phyloP scores from a whole-genome alignment of 768 basidiomycete species.

The Boletus coccyginus region DNA sequence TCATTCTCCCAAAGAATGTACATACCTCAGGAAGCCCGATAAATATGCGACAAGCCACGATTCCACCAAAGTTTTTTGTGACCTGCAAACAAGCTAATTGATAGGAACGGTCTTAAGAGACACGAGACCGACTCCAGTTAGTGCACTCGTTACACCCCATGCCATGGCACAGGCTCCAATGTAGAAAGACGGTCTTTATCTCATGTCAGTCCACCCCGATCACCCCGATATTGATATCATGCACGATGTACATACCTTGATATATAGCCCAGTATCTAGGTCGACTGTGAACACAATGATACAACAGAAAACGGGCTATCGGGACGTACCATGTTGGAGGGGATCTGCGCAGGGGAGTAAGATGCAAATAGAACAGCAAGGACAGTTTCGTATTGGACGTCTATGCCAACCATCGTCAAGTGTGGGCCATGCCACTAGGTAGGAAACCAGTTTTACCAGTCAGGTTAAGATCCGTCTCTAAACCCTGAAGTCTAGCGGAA shows the following conservation, averaged over 20 bases:
- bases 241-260: slow-evolving; percentile 38
- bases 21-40: slow-evolving; percentile 59
- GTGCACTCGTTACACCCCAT: slow-evolving; percentile 62
- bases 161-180: slow-evolving; percentile 56
- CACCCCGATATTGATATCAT: neutral
- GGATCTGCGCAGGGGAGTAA: slow-evolving; percentile 63
- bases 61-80: slow-evolving; percentile 52
- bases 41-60: slow-evolving; percentile 56
- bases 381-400: slow-evolving; percentile 50
- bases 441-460: slow-evolving; percentile 19
- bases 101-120: neutral
- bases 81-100: slow-evolving; percentile 33
- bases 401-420: slow-evolving; percentile 29
- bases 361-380: slow-evolving; percentile 55
- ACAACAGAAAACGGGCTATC: neutral
- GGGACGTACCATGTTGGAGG: slow-evolving; percentile 57
- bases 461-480: slow-evolving; percentile 37
- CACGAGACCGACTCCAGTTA: slow-evolving; percentile 50
- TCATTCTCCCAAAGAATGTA: too few species aligned
- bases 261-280: slow-evolving; percentile 53
- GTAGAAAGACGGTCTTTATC: slow-evolving; percentile 54
- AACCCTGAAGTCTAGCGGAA: slow-evolving; percentile 38
- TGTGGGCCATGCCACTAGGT: neutral
- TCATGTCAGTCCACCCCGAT: neutral
- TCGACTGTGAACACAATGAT: neutral